phyloP scores from a whole-genome alignment of 1,284 basidiomycete genomes.

The Fomitopsis palustris region DNA sequence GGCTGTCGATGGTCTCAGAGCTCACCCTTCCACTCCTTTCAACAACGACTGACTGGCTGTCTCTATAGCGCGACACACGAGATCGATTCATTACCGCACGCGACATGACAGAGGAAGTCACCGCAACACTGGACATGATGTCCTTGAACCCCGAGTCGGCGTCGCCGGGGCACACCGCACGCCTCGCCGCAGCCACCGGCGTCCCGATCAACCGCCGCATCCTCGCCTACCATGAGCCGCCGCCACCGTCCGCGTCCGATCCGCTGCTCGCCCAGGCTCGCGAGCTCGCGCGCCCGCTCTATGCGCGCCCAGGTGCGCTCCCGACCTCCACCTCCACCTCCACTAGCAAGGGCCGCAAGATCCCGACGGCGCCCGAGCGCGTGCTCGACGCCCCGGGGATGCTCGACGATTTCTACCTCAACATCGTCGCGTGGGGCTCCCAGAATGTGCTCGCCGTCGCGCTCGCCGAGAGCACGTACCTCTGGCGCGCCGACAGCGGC shows the following conservation, averaged over 20 bases:
- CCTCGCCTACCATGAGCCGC: conserved; percentile 74
- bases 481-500: conserved; percentile 94
- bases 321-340: conserved; percentile 57
- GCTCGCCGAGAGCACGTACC: conserved; percentile 78
- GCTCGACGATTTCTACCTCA: conserved; percentile 97
- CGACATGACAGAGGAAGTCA: conserved; percentile 51
- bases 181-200: conserved; percentile 70
- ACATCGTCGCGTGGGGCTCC: conserved; percentile 87
- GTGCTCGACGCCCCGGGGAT: conserved; percentile 95
- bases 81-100: conserved; percentile 75
- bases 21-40: neutral
- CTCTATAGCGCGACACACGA: conserved; percentile 40
- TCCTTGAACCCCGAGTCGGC: conserved; percentile 56
- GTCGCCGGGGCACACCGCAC: conserved; percentile 73
- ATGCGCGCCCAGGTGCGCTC: conserved; percentile 60
- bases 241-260: conserved; percentile 66
- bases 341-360: conserved; percentile 70
- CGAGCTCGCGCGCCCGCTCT: conserved; percentile 69
- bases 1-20: too few species aligned
- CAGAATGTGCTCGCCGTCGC: conserved; percentile 89
- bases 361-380: conserved; percentile 82
- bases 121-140: conserved; percentile 61
- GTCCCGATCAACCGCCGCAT: conserved; percentile 72
- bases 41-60: neutral
- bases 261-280: conserved; percentile 68